Conservation (phyloP, 352 stramenopile species). For the Phytophthora pluvialis region DNA sequence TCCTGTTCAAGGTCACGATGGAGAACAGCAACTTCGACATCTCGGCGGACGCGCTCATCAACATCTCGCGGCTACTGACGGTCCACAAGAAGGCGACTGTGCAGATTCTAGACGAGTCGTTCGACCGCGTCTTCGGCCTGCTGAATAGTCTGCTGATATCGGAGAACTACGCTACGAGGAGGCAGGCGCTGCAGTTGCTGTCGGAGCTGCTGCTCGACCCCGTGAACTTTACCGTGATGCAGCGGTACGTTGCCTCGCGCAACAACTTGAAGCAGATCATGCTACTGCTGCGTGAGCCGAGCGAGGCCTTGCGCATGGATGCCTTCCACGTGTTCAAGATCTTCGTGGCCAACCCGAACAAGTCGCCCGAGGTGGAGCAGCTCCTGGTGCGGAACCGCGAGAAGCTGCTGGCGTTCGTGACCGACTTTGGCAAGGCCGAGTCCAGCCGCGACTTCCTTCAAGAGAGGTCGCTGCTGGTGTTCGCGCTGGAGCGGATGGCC, state of each 20-base stretch:
- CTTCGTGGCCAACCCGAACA: constrained; percentile 88
- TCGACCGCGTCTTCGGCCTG: constrained; percentile 73
- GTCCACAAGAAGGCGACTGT: constrained; percentile 68
- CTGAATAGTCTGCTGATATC: constrained; percentile 68
- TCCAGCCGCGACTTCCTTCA: constrained; percentile 78
- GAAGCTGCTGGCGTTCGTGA: constrained; percentile 80
- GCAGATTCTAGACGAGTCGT: constrained; percentile 55
- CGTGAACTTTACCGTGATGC: constrained; percentile 80
- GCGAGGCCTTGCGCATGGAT: constrained; percentile 80
- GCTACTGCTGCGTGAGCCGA: constrained; percentile 76
- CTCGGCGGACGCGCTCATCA: constrained; percentile 81
- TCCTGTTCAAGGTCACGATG: constrained; percentile 73
- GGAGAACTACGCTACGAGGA: constrained; percentile 77
- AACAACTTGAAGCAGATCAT: constrained; percentile 81
- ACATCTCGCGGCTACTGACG: constrained; percentile 75
- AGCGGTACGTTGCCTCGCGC: constrained; percentile 74
- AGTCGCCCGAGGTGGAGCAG: constrained; percentile 75
- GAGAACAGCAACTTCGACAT: constrained; percentile 87
- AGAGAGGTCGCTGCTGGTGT: constrained; percentile 75
- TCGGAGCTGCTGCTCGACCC: constrained; percentile 79
- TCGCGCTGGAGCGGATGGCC: constrained; percentile 70
- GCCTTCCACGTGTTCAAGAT: constrained; percentile 91
- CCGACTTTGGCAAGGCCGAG: constrained; percentile 77
- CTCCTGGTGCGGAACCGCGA: constrained; percentile 76
- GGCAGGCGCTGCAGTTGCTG: constrained; percentile 74